Evolutionary conservation across 169 alveolate species (phyloP).

Genomic region (Plasmodium malariae): DNA sequence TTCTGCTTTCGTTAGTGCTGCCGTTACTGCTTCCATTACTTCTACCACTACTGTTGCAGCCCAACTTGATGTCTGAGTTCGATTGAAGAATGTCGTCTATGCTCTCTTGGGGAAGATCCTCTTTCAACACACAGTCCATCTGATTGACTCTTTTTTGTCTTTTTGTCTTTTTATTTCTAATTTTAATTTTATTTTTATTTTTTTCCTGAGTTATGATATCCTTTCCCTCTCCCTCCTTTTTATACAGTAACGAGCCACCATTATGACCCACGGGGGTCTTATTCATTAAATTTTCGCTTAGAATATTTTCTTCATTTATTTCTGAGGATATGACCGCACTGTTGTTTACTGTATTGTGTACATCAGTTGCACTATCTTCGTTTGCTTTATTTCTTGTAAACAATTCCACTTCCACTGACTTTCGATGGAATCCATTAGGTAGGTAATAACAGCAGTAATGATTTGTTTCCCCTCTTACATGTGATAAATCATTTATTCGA

Average conservation of each 20-base stretch:
- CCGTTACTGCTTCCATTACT: background rate
- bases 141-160: background rate
- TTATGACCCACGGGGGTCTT: background rate
- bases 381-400: background rate
- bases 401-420: constrained; percentile 5
- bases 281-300: background rate
- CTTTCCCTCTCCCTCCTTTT: background rate
- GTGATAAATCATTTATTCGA: no score
- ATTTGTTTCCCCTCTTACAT: no score
- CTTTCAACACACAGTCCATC: constrained; percentile 9
- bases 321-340: background rate
- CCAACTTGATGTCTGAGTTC: background rate
- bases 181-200: background rate
- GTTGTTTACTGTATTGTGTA: background rate
- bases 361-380: background rate
- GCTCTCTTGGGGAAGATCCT: constrained; percentile 18
- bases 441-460: no score
- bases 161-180: background rate
- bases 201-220: background rate
- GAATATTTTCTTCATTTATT: constrained; percentile 6
- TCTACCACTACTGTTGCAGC: background rate
- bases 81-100: constrained; percentile 4
- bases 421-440: background rate
- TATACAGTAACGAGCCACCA: background rate
- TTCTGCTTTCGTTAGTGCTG: background rate